phyloP scores from a whole-genome alignment of 2,329 filamentous ascomycete species.

The Leptographium galeiforme region DNA sequence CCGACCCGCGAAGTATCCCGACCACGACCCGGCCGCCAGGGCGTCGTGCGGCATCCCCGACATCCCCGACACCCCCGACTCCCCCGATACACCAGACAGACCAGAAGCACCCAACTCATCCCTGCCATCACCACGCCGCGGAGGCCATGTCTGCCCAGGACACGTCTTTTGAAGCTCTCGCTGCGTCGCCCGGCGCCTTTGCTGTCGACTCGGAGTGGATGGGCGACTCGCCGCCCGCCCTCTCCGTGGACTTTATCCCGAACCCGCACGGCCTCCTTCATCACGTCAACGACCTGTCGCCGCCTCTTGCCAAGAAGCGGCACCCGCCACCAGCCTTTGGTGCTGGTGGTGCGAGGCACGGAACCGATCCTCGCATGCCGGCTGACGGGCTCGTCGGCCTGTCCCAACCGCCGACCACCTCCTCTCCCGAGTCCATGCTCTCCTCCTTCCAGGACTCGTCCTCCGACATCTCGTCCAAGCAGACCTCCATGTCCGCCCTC shows the following conservation, averaged over 20 bases:
- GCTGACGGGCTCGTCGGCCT: constrained; percentile 6
- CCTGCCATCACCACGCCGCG: neutral
- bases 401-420: constrained; percentile 6
- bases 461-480: constrained; percentile 29
- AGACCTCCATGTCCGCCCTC: constrained; percentile 10
- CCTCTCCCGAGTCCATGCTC: constrained; percentile 13
- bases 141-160: constrained; percentile 10
- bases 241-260: constrained; percentile 13
- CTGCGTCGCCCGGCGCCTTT: constrained; percentile 12
- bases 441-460: constrained; percentile 32
- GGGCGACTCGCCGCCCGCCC: constrained; percentile 12
- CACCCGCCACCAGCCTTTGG: neutral
- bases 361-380: constrained; percentile 6
- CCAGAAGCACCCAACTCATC: neutral
- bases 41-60: neutral
- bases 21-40: neutral
- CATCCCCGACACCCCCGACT: neutral
- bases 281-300: neutral
- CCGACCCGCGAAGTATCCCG: neutral
- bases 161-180: constrained; percentile 12
- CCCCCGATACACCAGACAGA: neutral
- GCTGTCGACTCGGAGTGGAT: constrained; percentile 13
- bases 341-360: neutral
- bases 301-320: neutral
- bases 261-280: constrained; percentile 7